Base-by-base conservation (phyloP, 1,284 basidiomycete genomes). In the Moesziomyces aphidis region DNA sequence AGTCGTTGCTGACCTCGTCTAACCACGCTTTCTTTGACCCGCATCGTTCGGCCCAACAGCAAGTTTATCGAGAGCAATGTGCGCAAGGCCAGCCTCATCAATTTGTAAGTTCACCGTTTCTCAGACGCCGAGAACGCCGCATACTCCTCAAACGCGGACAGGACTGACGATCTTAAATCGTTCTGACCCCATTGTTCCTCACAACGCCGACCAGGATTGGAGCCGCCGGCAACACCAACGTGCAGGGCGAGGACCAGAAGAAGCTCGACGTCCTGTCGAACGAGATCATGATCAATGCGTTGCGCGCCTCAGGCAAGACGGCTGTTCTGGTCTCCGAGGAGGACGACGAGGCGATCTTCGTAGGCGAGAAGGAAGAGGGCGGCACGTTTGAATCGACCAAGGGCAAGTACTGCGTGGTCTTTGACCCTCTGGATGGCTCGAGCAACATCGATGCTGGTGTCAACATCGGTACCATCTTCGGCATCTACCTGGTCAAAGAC, bases 401-500 rank as follows among this genome's bases (percentile, higher is more conserved):
- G 49, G 83, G 81, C 60, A 81, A 82, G 95, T 87, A 87, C 87
- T 97, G 95, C 81, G 94, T 98, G 79, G 97, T 99, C 10, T 99
- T 99, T 82, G 97, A 99, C 87, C 97, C 97, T 45, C 90, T 99
- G 59, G 97, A 99, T 83, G 97, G 97, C 58, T 93, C 92, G 81
- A 95, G 93, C 87, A 99, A 99, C 88, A 99, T 99, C 86, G 97
- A 99, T 86, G 97, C 97, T 75, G 97, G 96, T 90, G 97, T 99
- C 74, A 99, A 99, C 87, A 97, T 99, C 84, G 97, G 97, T 48
- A 99, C 97, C 65, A 99, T 99, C 88, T 99, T 99, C 85, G 97
- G 97, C 65, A 92, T 99, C 81, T 99, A 99, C 88, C 90, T 91
- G 82, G 88, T 97, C 53, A 63, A 70, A 54, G 80, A 95, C 28